phyloP scores from a whole-genome alignment of 169 alveolate genomes.

The Eimeria acervulina region DNA sequence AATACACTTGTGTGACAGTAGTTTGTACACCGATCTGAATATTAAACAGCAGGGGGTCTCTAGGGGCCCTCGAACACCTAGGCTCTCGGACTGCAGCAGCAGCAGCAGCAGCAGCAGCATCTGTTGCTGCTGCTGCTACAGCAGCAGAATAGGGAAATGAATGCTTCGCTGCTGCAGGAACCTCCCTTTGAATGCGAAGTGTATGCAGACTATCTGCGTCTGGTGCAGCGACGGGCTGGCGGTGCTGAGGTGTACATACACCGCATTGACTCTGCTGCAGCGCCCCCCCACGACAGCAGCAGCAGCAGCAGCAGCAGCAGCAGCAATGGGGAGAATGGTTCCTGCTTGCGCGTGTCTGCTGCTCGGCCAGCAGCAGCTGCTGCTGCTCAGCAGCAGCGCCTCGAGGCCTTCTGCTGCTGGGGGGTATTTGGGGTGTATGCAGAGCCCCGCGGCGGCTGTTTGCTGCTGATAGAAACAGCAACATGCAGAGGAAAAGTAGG shows the following conservation, averaged over 20 bases:
- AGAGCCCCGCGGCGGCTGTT: not conserved
- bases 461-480: slow-evolving; percentile 37
- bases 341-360: not conserved
- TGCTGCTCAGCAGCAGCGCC: no score
- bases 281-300: not conserved
- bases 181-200: not conserved
- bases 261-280: slow-evolving; percentile 2
- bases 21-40: no score
- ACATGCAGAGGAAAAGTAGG: not conserved
- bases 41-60: no score
- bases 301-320: slow-evolving; percentile 33
- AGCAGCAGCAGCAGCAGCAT: not conserved
- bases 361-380: no score
- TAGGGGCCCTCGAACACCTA: no score
- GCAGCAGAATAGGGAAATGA: slow-evolving; percentile 12
- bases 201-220: slow-evolving; percentile 10
- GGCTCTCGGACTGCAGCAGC: no score
- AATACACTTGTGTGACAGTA: no score
- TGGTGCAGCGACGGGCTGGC: not conserved
- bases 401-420: slow-evolving; percentile 1
- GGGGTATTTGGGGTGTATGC: slow-evolving; percentile 28
- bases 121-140: not conserved
- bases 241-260: slow-evolving; percentile 44
- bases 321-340: not conserved
- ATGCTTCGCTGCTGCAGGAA: slow-evolving; percentile 36